Conservation (phyloP, 176 grass and related monocot genomes). For the Oryza glaberrima region DNA sequence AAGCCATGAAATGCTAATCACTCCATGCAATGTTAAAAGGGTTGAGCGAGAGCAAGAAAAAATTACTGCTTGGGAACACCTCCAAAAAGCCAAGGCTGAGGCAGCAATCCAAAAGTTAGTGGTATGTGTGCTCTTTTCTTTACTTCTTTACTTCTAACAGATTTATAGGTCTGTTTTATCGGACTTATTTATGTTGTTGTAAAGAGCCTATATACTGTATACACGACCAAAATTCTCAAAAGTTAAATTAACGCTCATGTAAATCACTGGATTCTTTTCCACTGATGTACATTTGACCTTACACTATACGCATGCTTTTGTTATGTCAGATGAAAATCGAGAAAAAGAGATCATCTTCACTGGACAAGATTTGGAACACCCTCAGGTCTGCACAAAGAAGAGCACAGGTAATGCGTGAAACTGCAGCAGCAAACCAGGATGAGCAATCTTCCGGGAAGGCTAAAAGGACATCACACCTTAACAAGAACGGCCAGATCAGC, state of each 20-base stretch:
- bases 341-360: slow-evolving; percentile 83
- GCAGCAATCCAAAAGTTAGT: slow-evolving; percentile 86
- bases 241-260: slow-evolving; percentile 15
- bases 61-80: slow-evolving; percentile 90
- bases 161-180: neutral
- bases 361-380: slow-evolving; percentile 85
- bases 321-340: slow-evolving; percentile 76
- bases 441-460: slow-evolving; percentile 45
- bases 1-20: slow-evolving; percentile 31
- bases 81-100: slow-evolving; percentile 90
- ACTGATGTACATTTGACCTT: slow-evolving; percentile 25
- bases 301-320: slow-evolving; percentile 14
- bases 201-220: neutral
- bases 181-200: neutral
- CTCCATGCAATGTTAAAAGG: slow-evolving; percentile 54
- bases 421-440: slow-evolving; percentile 47
- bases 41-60: slow-evolving; percentile 77
- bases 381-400: slow-evolving; percentile 80
- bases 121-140: slow-evolving; percentile 53
- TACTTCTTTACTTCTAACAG: slow-evolving; percentile 10
- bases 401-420: slow-evolving; percentile 73
- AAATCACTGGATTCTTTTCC: slow-evolving; percentile 21
- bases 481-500: slow-evolving; percentile 70
- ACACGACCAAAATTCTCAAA: neutral
- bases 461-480: slow-evolving; percentile 50